Conservation (phyloP, 1,284 basidiomycete species). For the Pascua sp. region DNA sequence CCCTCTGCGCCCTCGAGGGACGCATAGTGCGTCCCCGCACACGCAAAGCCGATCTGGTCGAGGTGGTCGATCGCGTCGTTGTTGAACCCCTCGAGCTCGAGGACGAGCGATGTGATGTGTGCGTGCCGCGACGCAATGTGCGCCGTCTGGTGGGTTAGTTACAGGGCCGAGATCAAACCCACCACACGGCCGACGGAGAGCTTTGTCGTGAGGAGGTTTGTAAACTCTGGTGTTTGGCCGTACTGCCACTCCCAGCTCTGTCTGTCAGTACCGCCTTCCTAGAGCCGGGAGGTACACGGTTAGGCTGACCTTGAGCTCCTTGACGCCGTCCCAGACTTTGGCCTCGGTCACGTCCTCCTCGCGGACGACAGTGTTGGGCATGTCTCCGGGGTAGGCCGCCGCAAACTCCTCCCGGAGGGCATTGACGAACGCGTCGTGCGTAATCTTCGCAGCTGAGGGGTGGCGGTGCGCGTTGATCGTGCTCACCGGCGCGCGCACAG, state of each 20-base stretch:
- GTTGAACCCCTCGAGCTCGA: slow-evolving; percentile 26
- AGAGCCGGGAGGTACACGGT: no score
- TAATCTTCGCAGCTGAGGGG: slow-evolving; percentile 41
- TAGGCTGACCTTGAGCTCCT: slow-evolving; percentile 51
- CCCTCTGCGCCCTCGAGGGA: slow-evolving; percentile 38
- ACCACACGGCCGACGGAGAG: slow-evolving; percentile 34
- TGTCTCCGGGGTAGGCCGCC: slow-evolving; percentile 58
- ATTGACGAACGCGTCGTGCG: slow-evolving; percentile 67
- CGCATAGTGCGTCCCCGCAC: slow-evolving; percentile 46
- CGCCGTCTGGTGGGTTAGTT: slow-evolving; percentile 36
- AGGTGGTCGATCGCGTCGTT: slow-evolving; percentile 27
- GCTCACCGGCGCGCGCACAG: slow-evolving; percentile 81
- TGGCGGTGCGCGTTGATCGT: slow-evolving; percentile 64
- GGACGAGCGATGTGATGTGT: slow-evolving; percentile 45
- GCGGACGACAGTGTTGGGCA: slow-evolving; percentile 53
- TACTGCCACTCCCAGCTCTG: slow-evolving; percentile 91
- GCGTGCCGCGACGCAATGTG: slow-evolving; percentile 52
- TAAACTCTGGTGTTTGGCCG: slow-evolving; percentile 93
- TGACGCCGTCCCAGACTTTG: slow-evolving; percentile 62
- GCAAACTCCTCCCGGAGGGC: slow-evolving; percentile 71
- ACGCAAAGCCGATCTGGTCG: slow-evolving; percentile 30
- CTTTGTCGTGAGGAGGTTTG: slow-evolving; percentile 38
- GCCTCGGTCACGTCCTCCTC: slow-evolving; percentile 55
- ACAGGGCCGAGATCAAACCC: slow-evolving; percentile 45
- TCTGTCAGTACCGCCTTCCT: slow-evolving; percentile 2